These are phyloP conservation scores for Vigna radiata DNA, from an alignment of 306 rosid genomes.

Conservation along the genomic window DNA sequence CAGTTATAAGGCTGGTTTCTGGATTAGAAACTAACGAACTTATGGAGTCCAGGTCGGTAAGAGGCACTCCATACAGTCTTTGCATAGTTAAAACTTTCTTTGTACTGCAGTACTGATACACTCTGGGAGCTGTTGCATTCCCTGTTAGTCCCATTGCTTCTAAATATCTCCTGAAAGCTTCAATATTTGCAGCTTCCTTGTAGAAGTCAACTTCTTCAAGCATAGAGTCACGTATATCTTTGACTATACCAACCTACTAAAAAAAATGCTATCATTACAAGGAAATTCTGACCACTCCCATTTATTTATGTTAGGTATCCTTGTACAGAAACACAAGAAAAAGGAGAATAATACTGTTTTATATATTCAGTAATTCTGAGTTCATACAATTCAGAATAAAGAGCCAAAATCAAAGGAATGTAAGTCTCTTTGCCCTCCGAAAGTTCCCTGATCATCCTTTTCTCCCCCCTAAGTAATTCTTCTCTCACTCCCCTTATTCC, in stretches of 20 bases:
- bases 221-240: conserved; percentile 94
- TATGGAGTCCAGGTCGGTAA: conserved; percentile 88
- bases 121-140: conserved; percentile 95
- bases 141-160: conserved; percentile 85
- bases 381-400: too few relatives aligned
- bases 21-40: conserved; percentile 84
- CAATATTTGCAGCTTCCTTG: conserved; percentile 94
- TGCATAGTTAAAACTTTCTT: conserved; percentile 82
- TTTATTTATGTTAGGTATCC: neutral
- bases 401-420: too few relatives aligned
- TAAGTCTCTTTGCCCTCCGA: too few relatives aligned
- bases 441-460: too few relatives aligned
- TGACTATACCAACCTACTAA: conserved; percentile 87
- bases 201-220: conserved; percentile 97
- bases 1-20: conserved; percentile 88
- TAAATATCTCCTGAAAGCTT: conserved; percentile 89
- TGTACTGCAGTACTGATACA: conserved; percentile 81
- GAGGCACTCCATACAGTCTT: conserved; percentile 95
- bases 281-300: conserved; percentile 42
- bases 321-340: too few relatives aligned
- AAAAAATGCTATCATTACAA: conserved; percentile 48
- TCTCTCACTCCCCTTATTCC: too few relatives aligned
- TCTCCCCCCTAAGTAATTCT: too few relatives aligned
- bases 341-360: too few relatives aligned
- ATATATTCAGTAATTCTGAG: too few relatives aligned